Conservation (phyloP, 2,329 filamentous ascomycete species). For the Beauveria sp. region DNA sequence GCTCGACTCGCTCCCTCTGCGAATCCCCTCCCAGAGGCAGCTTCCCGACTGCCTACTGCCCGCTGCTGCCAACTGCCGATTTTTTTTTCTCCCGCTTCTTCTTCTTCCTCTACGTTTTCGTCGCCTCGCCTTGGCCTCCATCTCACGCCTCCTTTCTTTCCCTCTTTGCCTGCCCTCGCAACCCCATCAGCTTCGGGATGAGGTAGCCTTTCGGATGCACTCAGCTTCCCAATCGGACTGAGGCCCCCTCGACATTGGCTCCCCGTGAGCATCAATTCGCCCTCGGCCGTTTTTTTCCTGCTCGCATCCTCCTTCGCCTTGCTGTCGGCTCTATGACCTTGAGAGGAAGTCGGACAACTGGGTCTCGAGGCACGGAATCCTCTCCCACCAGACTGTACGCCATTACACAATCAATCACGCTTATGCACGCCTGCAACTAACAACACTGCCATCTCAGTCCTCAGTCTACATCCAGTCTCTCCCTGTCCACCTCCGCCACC, state of each 20-base stretch:
- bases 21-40: conserved; percentile 3
- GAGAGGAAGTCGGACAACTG: conserved; percentile 49
- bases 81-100: neutral
- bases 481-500: neutral
- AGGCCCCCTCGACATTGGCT: conserved; percentile 24
- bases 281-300: neutral
- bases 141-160: conserved; percentile 2
- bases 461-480: conserved; percentile 2
- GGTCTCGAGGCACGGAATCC: conserved; percentile 50
- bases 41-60: neutral
- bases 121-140: neutral
- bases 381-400: conserved; percentile 48
- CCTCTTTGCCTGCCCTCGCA: conserved; percentile 6
- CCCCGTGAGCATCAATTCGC: neutral
- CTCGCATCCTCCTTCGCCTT: neutral
- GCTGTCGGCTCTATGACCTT: conserved; percentile 29
- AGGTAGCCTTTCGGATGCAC: conserved; percentile 47
- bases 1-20: conserved; percentile 8
- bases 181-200: conserved; percentile 38
- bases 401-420: conserved; percentile 4
- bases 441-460: conserved; percentile 3
- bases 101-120: neutral
- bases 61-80: neutral
- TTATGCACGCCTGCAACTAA: neutral
- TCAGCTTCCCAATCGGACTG: conserved; percentile 57